Percentiles rank a stretch among this genome's conserved stretches.
phyloP scores from a whole-genome alignment of 2,329 filamentous ascomycete species.

The Alternaria conjuncta region DNA sequence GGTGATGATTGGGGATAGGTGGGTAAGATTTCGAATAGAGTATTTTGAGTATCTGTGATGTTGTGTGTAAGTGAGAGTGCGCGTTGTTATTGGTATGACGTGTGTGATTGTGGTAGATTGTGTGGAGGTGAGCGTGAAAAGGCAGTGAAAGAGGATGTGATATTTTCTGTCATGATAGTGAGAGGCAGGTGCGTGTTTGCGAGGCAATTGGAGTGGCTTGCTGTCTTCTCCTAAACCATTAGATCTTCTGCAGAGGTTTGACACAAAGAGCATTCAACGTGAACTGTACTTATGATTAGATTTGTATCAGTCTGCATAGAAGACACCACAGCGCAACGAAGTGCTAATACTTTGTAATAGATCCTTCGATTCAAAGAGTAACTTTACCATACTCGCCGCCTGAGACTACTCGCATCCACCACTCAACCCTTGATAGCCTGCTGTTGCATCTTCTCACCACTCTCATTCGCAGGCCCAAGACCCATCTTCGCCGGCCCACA shows the following conservation, averaged over 20 bases:
- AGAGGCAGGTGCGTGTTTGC: not conserved
- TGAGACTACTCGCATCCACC: not conserved
- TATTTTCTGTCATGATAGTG: not conserved
- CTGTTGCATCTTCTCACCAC: constrained; percentile 31
- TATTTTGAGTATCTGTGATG: not conserved
- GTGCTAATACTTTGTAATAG: not conserved
- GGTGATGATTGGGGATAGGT: not conserved
- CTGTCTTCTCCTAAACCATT: not conserved
- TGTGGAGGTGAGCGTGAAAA: not conserved
- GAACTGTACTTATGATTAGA: not conserved
- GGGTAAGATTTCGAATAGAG: not conserved
- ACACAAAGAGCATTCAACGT: not conserved
- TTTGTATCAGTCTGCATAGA: not conserved
- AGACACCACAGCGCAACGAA: not conserved
- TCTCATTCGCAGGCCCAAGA: constrained; percentile 42
- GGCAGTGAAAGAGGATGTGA: not conserved
- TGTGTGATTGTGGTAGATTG: not conserved
- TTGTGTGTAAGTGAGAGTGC: not conserved
- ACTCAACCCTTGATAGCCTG: constrained; percentile 9
- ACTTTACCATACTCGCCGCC: not conserved
- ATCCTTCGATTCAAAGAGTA: not conserved
- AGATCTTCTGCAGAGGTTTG: not conserved
- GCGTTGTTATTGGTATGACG: not conserved
- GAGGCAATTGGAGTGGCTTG: not conserved
- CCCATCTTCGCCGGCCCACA: constrained; percentile 51